Evolutionary conservation across 306 rosid genomes (phyloP), one percentile per base, ranked within the genome.

Genomic region (Hippophae rhamnoides): DNA sequence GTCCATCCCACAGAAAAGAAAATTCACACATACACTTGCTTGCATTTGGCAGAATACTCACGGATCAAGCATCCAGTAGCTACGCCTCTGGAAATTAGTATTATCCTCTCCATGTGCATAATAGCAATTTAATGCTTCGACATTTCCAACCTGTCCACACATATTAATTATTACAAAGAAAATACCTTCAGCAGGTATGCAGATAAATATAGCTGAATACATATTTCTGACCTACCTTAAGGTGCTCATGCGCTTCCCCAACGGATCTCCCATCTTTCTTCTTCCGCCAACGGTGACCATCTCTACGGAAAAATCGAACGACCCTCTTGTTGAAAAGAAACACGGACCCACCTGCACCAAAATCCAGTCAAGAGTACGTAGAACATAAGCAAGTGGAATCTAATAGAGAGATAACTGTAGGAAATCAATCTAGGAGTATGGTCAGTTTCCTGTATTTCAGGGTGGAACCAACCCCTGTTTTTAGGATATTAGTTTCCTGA

Each of bases 41-140:
- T 62, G 45, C 10, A 64, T 64, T 54, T n/a, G 23, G 53, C 64
- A 43, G 61, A 64, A 47, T 59, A 88, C 99, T 85, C 76, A 93
- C 99, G 79, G 90, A 73, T 93, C 86, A 77, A 93, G 76, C 81
- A 88, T 86, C 99, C 99, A 93, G 72, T 80, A 93, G 82, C 95
- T 80, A 68, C 99, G 93, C 64, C 99, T 86, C 76, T 86, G 99
- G 65, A 93, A 93, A 77, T 60, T 77, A 62, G 82, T 84, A 58
- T 86, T 82, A 61, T 84, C 78, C 76, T 89, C 99, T 73, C 97
- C 99, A 70, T 88, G 99, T 58, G 95, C 99, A 69, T 93, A 93
- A 65, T 93, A 93, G 76, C 99, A 93, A 65, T 93, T 93, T 65
- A 93, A 71, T 13, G 85, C 75, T 78, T 93, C 97, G 18, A 69